A percentile compares a stretch with the other conserved stretches of the same genome.
Evolutionary conservation across 2,329 filamentous ascomycete species (phyloP).

Genomic region (Fusarium brevicatenulatum): DNA sequence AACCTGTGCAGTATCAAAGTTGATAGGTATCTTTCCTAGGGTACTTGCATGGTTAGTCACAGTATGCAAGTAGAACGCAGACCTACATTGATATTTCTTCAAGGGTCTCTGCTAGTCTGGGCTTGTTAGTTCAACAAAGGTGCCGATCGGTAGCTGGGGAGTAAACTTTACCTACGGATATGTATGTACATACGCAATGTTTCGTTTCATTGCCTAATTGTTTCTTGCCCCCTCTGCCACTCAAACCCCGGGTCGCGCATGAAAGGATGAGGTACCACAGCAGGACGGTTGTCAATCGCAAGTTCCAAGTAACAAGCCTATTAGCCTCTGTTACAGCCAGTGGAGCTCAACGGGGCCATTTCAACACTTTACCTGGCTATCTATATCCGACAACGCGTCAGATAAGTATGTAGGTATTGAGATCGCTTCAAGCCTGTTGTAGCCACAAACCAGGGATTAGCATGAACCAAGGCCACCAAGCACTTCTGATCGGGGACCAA

Average conservation of each 20-base stretch:
- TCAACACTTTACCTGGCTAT: not conserved
- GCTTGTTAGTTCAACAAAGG: slow-evolving; percentile 32
- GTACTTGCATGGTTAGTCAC: not conserved
- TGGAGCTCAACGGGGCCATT: not conserved
- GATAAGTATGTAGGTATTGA: not conserved
- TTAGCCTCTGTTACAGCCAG: not conserved
- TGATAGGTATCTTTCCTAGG: not conserved
- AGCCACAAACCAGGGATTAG: slow-evolving; percentile 2
- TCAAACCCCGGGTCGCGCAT: slow-evolving; percentile 12
- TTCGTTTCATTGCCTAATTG: slow-evolving; percentile 44
- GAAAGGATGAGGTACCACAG: slow-evolving; percentile 8
- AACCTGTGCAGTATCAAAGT: slow-evolving; percentile 11
- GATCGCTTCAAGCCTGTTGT: not conserved
- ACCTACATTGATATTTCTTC: slow-evolving; percentile 4
- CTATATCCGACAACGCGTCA: slow-evolving; percentile 1
- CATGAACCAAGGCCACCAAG: slow-evolving; percentile 8
- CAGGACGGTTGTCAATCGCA: not conserved
- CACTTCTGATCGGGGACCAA: slow-evolving; percentile 4
- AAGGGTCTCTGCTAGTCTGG: slow-evolving; percentile 24
- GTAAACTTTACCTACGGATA: slow-evolving; percentile 17
- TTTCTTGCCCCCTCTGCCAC: slow-evolving; percentile 35
- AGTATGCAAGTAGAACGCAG: slow-evolving; percentile 13
- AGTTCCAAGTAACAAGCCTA: not conserved
- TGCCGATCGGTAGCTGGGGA: slow-evolving; percentile 36
- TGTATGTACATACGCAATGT: slow-evolving; percentile 29